These are phyloP conservation scores for Harringtonia aguacate DNA, from an alignment of 2,329 filamentous ascomycete genomes.

Conservation along the genomic window DNA sequence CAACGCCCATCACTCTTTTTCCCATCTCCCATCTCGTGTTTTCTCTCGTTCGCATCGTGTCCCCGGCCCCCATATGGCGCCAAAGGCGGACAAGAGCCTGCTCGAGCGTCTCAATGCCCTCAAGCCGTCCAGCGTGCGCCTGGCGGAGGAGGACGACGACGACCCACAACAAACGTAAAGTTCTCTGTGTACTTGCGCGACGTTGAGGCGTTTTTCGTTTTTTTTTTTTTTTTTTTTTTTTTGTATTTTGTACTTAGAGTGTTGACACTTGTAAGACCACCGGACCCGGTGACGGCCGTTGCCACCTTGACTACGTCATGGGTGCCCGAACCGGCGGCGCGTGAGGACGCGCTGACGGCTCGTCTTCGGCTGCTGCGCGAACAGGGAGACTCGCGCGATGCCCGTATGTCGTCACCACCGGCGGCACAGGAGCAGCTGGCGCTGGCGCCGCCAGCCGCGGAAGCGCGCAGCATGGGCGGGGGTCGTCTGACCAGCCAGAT, in stretches of 20 bases:
- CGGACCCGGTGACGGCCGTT: too few species aligned
- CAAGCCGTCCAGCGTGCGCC: conserved; percentile 25
- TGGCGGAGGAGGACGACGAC: too few species aligned
- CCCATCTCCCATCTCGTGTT: too few species aligned
- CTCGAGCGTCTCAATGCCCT: conserved; percentile 45
- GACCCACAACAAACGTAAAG: conserved; percentile 9
- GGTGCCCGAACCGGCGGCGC: conserved; percentile 22
- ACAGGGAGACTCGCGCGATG: conserved; percentile 16
- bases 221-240: not conserved
- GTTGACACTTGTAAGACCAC: not conserved
- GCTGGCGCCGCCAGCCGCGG: not conserved
- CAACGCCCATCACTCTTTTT: too few species aligned
- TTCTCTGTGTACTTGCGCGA: not conserved
- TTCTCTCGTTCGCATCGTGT: too few species aligned
- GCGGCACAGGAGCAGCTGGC: not conserved
- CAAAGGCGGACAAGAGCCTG: conserved; percentile 30
- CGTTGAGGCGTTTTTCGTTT: not conserved
- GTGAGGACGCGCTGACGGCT: conserved; percentile 39
- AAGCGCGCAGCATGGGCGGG: too few species aligned
- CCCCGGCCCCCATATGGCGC: conserved; percentile 1
- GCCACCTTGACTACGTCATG: too few species aligned
- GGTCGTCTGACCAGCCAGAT: too few species aligned
- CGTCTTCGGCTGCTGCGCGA: conserved; percentile 40
- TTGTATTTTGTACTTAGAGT: not conserved
- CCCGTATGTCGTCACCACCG: not conserved